Conservation (phyloP, 129 eudicot genomes). For the Rutidosis leptorrhynchoides region DNA sequence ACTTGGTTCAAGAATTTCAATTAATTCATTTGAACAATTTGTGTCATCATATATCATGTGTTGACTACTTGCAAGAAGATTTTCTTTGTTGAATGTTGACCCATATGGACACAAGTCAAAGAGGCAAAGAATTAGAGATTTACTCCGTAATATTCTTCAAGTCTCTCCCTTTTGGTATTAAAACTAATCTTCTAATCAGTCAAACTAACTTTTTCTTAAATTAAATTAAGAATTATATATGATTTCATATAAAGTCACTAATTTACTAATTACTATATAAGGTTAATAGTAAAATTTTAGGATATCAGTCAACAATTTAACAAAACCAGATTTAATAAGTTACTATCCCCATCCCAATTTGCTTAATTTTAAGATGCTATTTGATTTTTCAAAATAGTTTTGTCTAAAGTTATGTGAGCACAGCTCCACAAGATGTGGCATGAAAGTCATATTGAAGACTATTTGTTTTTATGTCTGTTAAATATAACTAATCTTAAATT, state of each 20-base stretch:
- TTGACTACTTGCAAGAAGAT: conserved; percentile 11
- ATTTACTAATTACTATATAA: no score
- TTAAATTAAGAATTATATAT: no score
- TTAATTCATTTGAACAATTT: conserved; percentile 20
- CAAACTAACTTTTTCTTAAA: neutral
- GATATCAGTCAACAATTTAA: neutral
- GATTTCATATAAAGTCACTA: neutral
- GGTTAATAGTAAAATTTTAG: neutral
- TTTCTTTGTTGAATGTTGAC: conserved; percentile 29
- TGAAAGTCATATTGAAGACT: no score
- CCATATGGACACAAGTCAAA: conserved; percentile 15
- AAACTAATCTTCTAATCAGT: neutral
- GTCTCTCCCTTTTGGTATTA: neutral
- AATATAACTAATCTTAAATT: no score
- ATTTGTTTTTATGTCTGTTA: no score
- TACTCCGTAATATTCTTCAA: neutral
- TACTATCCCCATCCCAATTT: no score
- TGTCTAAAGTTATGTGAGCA: neutral
- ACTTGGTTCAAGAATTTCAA: conserved; percentile 11
- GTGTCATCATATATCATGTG: conserved; percentile 13
- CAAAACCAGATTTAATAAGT: neutral
- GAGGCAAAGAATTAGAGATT: conserved; percentile 4
- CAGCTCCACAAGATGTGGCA: no score
- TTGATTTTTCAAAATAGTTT: no score
- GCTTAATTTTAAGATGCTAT: no score